These are phyloP conservation scores for Xylaria sp. DNA, from an alignment of 2,329 filamentous ascomycete genomes.

Conservation along the genomic window DNA sequence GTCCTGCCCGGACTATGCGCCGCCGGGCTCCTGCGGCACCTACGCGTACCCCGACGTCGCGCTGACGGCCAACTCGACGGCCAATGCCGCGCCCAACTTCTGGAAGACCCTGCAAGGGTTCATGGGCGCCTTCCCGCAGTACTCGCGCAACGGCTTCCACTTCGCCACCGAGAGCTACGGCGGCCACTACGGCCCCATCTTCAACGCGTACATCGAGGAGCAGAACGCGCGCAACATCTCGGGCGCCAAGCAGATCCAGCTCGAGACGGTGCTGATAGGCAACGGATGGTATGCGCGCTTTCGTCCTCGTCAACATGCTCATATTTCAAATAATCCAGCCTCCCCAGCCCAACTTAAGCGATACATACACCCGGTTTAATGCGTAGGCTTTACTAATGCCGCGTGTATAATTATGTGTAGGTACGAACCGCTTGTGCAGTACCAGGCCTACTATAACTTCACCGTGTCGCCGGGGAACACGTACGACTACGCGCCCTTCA, in stretches of 20 bases:
- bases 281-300: slow-evolving; percentile 55
- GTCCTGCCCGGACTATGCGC: slow-evolving; percentile 54
- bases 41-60: slow-evolving; percentile 55
- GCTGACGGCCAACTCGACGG: slow-evolving; percentile 55
- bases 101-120: slow-evolving; percentile 65
- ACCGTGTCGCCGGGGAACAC: slow-evolving; percentile 59
- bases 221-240: slow-evolving; percentile 48
- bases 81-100: slow-evolving; percentile 58
- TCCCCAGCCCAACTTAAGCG: neutral
- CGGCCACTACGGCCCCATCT: slow-evolving; percentile 61
- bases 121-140: slow-evolving; percentile 61
- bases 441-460: slow-evolving; percentile 61
- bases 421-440: slow-evolving; percentile 59
- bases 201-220: slow-evolving; percentile 51
- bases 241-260: slow-evolving; percentile 50
- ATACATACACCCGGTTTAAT: neutral
- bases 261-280: slow-evolving; percentile 56
- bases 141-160: slow-evolving; percentile 52
- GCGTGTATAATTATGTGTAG: too few relatives aligned
- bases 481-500: slow-evolving; percentile 57
- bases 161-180: slow-evolving; percentile 61
- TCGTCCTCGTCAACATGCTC: too few relatives aligned
- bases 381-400: too few relatives aligned
- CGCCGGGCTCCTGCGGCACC: slow-evolving; percentile 53
- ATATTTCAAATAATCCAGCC: too few relatives aligned